These are phyloP conservation scores for Tricholoma terreum DNA, from an alignment of 768 basidiomycete species.

Conservation along the genomic window DNA sequence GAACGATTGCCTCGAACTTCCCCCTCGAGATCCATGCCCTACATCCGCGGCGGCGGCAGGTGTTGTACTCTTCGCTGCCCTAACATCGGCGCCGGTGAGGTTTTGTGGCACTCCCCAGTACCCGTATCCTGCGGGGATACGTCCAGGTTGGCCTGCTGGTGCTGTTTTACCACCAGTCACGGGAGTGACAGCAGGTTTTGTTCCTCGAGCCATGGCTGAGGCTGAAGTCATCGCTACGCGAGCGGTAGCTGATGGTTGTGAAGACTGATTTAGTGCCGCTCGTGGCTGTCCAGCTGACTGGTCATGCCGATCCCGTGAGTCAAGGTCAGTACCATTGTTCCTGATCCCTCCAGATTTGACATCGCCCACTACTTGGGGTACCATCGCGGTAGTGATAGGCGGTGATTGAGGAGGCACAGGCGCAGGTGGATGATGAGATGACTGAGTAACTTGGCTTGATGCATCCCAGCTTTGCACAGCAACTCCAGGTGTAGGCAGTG, in stretches of 20 bases:
- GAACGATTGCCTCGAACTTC: slow-evolving; percentile 7
- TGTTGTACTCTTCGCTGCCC: slow-evolving; percentile 5
- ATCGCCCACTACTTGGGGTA: not conserved
- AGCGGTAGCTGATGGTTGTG: slow-evolving; percentile 6
- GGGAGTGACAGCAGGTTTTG: slow-evolving; percentile 1
- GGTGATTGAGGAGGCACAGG: slow-evolving; percentile 6
- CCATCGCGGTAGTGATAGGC: slow-evolving; percentile 2
- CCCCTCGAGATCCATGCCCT: slow-evolving; percentile 2
- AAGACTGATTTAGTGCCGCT: slow-evolving; percentile 11
- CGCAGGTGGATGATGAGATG: slow-evolving; percentile 2
- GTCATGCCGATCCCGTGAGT: slow-evolving; percentile 13
- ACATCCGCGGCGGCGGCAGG: slow-evolving; percentile 5
- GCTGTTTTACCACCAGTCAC: not conserved
- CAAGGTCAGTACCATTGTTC: slow-evolving; percentile 3
- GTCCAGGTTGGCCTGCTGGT: not conserved
- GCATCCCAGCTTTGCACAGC: slow-evolving; percentile 14
- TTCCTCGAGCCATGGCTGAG: slow-evolving; percentile 18
- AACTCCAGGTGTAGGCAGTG: slow-evolving; percentile 3
- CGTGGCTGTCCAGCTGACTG: slow-evolving; percentile 17
- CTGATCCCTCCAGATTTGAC: not conserved
- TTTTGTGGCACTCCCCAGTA: not conserved
- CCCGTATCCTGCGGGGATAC: not conserved
- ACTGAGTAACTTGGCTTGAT: slow-evolving; percentile 9
- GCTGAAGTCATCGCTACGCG: slow-evolving; percentile 10
- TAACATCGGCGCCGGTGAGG: not conserved